These are phyloP conservation scores for Clonostachys sp. DNA, from an alignment of 2,329 filamentous ascomycete species.

Conservation along the genomic window DNA sequence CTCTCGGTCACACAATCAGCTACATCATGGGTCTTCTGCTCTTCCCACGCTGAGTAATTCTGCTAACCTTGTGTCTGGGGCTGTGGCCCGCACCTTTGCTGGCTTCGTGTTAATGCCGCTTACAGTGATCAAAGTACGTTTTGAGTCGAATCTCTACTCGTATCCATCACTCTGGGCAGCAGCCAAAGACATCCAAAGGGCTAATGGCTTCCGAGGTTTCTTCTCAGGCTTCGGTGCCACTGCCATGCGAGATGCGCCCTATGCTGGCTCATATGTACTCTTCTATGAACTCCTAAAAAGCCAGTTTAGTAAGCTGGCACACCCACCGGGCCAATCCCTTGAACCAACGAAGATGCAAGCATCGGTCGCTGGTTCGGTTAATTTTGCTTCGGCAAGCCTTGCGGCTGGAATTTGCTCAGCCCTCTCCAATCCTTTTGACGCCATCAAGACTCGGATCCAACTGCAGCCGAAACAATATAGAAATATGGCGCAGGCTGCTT, in stretches of 20 bases:
- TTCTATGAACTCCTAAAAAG: slow-evolving; percentile 86
- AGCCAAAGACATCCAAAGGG: slow-evolving; percentile 65
- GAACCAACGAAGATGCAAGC: slow-evolving; percentile 18
- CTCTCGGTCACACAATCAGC: slow-evolving; percentile 11
- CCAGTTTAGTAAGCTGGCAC: slow-evolving; percentile 34
- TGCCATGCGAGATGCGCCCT: slow-evolving; percentile 89
- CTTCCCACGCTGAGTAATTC: slow-evolving; percentile 79
- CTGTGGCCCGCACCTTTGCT: slow-evolving; percentile 76
- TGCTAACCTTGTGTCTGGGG: slow-evolving; percentile 82
- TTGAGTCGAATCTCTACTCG: slow-evolving; percentile 81
- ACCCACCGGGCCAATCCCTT: neutral
- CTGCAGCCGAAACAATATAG: slow-evolving; percentile 77
- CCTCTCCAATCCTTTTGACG: slow-evolving; percentile 94
- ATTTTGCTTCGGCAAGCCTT: slow-evolving; percentile 77
- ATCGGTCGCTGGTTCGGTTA: slow-evolving; percentile 57
- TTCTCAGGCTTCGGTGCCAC: slow-evolving; percentile 94
- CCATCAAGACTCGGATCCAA: slow-evolving; percentile 92
- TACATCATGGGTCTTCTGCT: slow-evolving; percentile 52
- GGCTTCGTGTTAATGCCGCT: slow-evolving; percentile 93
- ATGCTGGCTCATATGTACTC: slow-evolving; percentile 89
- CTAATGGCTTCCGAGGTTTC: slow-evolving; percentile 76
- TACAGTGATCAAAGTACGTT: slow-evolving; percentile 94
- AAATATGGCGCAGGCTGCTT: slow-evolving; percentile 75
- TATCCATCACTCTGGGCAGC: slow-evolving; percentile 76
- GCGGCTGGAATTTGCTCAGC: slow-evolving; percentile 81